Conservation (phyloP, 2,329 filamentous ascomycete genomes). For the Rosellinia necatrix region DNA sequence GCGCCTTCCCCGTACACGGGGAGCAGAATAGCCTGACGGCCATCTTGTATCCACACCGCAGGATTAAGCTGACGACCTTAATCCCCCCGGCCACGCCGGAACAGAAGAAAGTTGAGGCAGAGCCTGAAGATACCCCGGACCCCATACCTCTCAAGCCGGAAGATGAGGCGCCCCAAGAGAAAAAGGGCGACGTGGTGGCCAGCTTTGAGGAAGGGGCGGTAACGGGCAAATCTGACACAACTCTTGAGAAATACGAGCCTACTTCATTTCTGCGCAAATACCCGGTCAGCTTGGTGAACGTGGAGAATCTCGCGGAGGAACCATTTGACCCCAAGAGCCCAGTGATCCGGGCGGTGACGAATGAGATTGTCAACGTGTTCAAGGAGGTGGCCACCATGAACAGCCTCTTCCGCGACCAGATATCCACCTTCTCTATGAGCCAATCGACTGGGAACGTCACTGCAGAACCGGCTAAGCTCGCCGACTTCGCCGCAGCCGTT, state of each 20-base stretch:
- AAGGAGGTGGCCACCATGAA: slow-evolving; percentile 96
- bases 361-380: slow-evolving; percentile 98
- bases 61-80: slow-evolving; percentile 86
- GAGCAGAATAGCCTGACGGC: slow-evolving; percentile 86
- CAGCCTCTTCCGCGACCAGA: slow-evolving; percentile 93
- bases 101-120: slow-evolving; percentile 56
- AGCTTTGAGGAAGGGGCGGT: slow-evolving; percentile 88
- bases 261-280: slow-evolving; percentile 91
- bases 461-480: slow-evolving; percentile 90
- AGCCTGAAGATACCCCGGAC: slow-evolving; percentile 57
- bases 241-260: slow-evolving; percentile 72
- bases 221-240: slow-evolving; percentile 59
- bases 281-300: slow-evolving; percentile 90
- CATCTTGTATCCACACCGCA: slow-evolving; percentile 92
- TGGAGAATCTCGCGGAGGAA: slow-evolving; percentile 89
- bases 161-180: slow-evolving; percentile 62
- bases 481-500: slow-evolving; percentile 95
- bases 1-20: slow-evolving; percentile 87
- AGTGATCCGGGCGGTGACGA: slow-evolving; percentile 88
- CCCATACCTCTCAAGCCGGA: slow-evolving; percentile 62
- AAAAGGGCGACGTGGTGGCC: slow-evolving; percentile 91
- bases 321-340: slow-evolving; percentile 88
- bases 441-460: slow-evolving; percentile 94
- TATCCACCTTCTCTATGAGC: slow-evolving; percentile 95
- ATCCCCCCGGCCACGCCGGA: slow-evolving; percentile 68